Base-by-base conservation (phyloP, 345 rosid genomes). In the Arabis alpina region DNA sequence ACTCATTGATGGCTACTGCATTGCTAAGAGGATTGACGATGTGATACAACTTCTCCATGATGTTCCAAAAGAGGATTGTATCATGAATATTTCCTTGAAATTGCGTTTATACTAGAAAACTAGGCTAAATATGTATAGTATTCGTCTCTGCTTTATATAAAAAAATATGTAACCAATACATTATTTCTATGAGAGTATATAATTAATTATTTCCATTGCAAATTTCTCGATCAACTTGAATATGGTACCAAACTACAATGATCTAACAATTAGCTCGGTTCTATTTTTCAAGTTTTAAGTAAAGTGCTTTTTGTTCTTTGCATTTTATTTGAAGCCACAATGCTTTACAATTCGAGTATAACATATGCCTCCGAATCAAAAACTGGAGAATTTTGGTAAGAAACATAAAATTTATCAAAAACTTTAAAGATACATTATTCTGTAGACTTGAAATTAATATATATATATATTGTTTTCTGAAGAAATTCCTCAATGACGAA, bases 401-500 rank as follows among this genome's bases (percentile, higher is more conserved):
- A 40, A 10, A 16, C 54, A 1, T 32, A 3, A 32, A 27, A 11
- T 2, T 19, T 73, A 15, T 50, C 0, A 51, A 8, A 2, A 16
- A 43, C 5, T 13, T 40, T 48, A 8, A 6, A 6, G 14, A 34
- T 40, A 14, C 27, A 10, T 52, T 13, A 5, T 34, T 61, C 2
- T 62, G 28, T 0, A 16, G 1, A 1, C 40, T 44, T 16, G 15
- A 54, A 23, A 61, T 57, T 54, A 34, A 67, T 13, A 9, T 30
- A 3, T 19, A 14, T 53, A n/a, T n/a, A n/a, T 3, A 16, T 57
- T 0, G 15, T 10, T 36, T 25, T 58, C 43, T 64, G 28, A 56
- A 87, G 92, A 74, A 77, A 10, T 88, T 85, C 37, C 90, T 89
- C 16, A 66, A 80, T 15, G 1, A 76, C n/a, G 14, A 84, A 61